These are phyloP conservation scores for Kodamaea restingae DNA, from an alignment of 805 yeast genomes.

Conservation along the genomic window DNA sequence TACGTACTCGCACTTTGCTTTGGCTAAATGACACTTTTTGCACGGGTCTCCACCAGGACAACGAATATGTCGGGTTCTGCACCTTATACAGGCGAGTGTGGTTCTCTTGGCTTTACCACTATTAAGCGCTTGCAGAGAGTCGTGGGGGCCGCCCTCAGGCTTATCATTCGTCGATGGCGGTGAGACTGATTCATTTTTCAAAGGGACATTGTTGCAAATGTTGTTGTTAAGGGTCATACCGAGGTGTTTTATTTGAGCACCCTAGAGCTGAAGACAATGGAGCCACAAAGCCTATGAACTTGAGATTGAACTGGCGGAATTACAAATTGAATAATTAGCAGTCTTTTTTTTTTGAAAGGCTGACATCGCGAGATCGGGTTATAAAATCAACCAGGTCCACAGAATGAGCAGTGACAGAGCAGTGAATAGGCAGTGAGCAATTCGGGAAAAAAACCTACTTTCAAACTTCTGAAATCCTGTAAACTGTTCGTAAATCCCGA, in stretches of 20 bases:
- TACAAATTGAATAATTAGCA: no score
- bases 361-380: no score
- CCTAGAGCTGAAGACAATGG: background rate
- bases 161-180: background rate
- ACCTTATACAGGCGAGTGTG: constrained; percentile 54
- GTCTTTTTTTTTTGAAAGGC: no score
- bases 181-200: background rate
- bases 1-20: constrained; percentile 61
- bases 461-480: no score
- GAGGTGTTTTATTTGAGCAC: background rate
- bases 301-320: no score
- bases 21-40: constrained; percentile 52
- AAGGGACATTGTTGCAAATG: background rate
- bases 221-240: background rate
- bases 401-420: no score
- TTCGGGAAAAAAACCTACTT: no score
- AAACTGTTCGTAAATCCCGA: no score
- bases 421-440: no score
- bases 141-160: background rate
- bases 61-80: constrained; percentile 67
- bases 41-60: constrained; percentile 82
- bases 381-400: no score
- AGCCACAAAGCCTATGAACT: no score
- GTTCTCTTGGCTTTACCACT: constrained; percentile 25
- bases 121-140: background rate